Evolutionary conservation across 1,284 basidiomycete species (phyloP), one percentile per base, ranked within the genome.

Genomic region (Chiua sp.): DNA sequence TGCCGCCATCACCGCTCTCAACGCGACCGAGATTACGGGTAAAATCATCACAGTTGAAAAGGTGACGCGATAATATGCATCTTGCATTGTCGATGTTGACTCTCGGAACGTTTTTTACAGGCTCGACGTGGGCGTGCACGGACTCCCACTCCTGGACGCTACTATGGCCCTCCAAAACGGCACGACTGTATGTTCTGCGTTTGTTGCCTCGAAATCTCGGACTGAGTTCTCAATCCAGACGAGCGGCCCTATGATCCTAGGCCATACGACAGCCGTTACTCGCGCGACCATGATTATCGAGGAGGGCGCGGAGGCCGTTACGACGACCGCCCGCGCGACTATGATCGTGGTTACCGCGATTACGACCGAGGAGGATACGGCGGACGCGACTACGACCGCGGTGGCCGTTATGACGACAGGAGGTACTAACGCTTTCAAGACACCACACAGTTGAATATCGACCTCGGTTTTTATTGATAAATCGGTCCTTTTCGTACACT

Each of bases 101-200:
- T 46, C 32, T 51, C 50, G 26, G 51, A 30, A 33, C 20, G 15
- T 42, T 20, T n/a, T 44, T 58, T 91, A 91, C 62, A 96, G 93
- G 96, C 96, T 70, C 92, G 94, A 63, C 92, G 96, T 72, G 95
- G 91, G 60, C 91, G 96, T 67, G 95, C 96, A 23, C 86, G 96
- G 64, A 98, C 96, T 8, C 96, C 96, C 5, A 98, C 96, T 15
- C 96, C 96, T 18, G 96, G 96, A 51, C 82, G 91, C 59, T 98
- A 98, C 85, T 94, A 93, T 67, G 94, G 95, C 0, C 94, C 94
- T 46, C 92, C 94, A 57, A 95, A 96, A 78, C 84, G 90, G 51
- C 79, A 82, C 57, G 88, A 90, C 60, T 74, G 86, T 87, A 67
- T 47, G 78, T 68, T 68, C 50, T 37, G n/a, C 37, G 70, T 55